Percentiles rank a stretch among this genome's conserved stretches.
phyloP scores from a whole-genome alignment of 164 flowering plant genomes.

The Litsea cubeba region DNA sequence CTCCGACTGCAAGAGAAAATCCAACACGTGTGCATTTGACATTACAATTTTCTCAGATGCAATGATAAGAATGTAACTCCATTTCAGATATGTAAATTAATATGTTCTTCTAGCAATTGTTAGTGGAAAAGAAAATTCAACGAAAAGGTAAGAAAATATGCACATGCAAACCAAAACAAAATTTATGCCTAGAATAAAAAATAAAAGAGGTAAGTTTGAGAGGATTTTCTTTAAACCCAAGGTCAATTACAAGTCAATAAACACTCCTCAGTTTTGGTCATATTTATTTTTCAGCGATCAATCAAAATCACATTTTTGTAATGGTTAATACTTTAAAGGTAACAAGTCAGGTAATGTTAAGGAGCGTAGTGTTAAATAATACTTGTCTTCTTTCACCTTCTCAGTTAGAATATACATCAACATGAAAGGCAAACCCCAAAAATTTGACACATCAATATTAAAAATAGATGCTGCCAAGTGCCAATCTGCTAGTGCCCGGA shows the following conservation, averaged over 20 bases:
- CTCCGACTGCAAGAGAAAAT: slow-evolving; percentile 50
- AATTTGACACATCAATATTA: no score
- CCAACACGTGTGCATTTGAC: no score
- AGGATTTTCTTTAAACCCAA: no score
- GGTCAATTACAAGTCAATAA: no score
- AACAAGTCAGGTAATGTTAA: not conserved
- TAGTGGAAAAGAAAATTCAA: no score
- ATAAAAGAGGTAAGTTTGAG: not conserved
- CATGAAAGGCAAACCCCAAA: not conserved
- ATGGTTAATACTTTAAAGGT: not conserved
- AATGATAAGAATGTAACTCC: not conserved
- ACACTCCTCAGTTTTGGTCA: not conserved
- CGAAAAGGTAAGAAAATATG: no score
- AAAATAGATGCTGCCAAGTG: no score
- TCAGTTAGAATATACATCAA: not conserved
- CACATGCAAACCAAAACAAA: no score
- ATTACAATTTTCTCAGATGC: not conserved
- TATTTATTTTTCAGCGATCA: not conserved
- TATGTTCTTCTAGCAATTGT: no score
- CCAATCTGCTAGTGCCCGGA: no score
- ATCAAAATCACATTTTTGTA: not conserved
- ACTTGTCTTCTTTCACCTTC: not conserved
- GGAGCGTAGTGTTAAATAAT: not conserved
- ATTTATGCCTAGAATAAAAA: not conserved
- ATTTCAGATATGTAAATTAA: not conserved